A percentile compares a stretch with the other conserved stretches of the same genome.
Evolutionary conservation across 495 filamentous ascomycete species (phyloP).

Genomic region (Xylaria flabelliformis): DNA sequence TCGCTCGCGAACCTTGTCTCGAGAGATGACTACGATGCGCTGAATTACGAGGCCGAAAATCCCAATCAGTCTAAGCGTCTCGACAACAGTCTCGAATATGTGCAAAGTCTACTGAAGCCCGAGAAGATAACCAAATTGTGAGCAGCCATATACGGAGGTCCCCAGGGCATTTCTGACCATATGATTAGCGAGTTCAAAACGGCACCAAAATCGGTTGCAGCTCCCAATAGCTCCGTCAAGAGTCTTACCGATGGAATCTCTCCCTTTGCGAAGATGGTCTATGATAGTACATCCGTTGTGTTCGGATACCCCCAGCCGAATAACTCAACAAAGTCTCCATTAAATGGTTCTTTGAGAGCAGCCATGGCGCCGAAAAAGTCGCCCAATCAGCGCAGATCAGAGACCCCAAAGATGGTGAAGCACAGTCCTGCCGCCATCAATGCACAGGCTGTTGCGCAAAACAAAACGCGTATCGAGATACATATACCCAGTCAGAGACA

Average conservation of each 20-base stretch:
- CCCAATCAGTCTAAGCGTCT: constrained; percentile 48
- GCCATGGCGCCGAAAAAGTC: constrained; percentile 31
- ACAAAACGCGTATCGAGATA: constrained; percentile 41
- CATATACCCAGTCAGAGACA: constrained; percentile 39
- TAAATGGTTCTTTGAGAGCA: constrained; percentile 32
- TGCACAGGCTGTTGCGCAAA: constrained; percentile 35
- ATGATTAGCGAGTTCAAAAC: constrained; percentile 71
- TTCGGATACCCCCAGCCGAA: constrained; percentile 46
- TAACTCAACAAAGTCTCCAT: constrained; percentile 27
- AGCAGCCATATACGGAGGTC: constrained; percentile 36
- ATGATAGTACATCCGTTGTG: constrained; percentile 45
- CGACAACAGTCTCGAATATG: constrained; percentile 62
- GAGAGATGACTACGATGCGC: constrained; percentile 50
- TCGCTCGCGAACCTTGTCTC: constrained; percentile 51
- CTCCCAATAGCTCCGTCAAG: constrained; percentile 27
- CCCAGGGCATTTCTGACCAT: constrained; percentile 29
- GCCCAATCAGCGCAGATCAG: constrained; percentile 36
- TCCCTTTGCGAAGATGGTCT: constrained; percentile 54
- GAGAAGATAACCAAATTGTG: constrained; percentile 77
- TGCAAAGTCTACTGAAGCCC: constrained; percentile 72
- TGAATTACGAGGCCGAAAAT: constrained; percentile 59
- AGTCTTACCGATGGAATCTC: constrained; percentile 44
- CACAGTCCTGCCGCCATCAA: constrained; percentile 37
- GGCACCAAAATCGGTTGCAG: constrained; percentile 37
- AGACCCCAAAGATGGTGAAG: constrained; percentile 34